Conservation (phyloP, 163 green algal genomes). For the Scenedesmus sp. region DNA sequence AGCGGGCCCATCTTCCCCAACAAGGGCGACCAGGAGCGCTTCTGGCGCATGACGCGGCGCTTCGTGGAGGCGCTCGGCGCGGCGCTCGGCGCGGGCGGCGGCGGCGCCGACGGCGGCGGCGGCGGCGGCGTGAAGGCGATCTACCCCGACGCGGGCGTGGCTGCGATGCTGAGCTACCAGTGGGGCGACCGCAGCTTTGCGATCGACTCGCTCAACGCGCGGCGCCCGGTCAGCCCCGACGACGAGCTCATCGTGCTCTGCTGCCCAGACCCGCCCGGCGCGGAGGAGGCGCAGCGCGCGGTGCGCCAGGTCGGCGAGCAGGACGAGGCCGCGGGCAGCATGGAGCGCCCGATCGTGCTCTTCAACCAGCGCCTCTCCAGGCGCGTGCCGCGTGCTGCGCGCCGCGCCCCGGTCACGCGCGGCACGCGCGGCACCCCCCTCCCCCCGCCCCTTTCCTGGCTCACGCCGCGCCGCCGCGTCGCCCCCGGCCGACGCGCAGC, state of each 20-base stretch:
- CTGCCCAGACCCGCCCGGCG: constrained; percentile 83
- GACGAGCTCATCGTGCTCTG: constrained; percentile 88
- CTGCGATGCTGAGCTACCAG: constrained; percentile 87
- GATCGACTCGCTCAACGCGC: constrained; percentile 73
- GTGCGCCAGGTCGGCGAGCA: constrained; percentile 48
- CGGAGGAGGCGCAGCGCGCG: constrained; percentile 60
- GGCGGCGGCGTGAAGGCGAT: constrained; percentile 50
- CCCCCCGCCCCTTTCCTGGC: too few relatives aligned
- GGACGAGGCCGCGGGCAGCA: constrained; percentile 52
- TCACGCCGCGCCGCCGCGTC: too few relatives aligned
- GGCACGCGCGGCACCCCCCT: too few relatives aligned
- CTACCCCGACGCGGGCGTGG: constrained; percentile 91
- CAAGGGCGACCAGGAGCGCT: constrained; percentile 86
- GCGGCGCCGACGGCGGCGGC: neutral
- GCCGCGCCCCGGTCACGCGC: too few relatives aligned
- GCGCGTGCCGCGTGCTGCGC: constrained; percentile 28
- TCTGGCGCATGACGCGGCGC: constrained; percentile 89
- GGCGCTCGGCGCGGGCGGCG: neutral
- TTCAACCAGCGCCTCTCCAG: constrained; percentile 72
- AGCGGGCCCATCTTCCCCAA: constrained; percentile 67
- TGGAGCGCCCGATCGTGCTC: constrained; percentile 61
- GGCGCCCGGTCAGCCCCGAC: constrained; percentile 61
- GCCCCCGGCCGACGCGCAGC: constrained; percentile 49
- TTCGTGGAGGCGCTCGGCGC: constrained; percentile 82
- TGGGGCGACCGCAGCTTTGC: constrained; percentile 76